These are phyloP conservation scores for Colletotrichum lindemuthianum DNA, from an alignment of 2,329 filamentous ascomycete genomes.

Conservation along the genomic window DNA sequence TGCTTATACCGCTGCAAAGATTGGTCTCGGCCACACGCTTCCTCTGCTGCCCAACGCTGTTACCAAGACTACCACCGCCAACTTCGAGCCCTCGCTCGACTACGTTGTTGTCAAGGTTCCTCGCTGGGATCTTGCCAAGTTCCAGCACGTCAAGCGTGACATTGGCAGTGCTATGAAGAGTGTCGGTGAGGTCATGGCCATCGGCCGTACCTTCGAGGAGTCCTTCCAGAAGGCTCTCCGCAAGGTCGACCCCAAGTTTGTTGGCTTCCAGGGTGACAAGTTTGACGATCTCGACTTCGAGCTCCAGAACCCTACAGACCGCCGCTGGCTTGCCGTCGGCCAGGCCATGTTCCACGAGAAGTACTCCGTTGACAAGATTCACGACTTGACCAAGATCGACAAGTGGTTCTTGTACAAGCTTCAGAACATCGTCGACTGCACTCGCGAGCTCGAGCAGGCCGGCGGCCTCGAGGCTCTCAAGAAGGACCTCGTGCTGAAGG, in stretches of 20 bases:
- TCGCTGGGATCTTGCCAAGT: constrained; percentile 97
- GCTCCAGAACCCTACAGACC: constrained; percentile 92
- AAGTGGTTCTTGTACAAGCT: constrained; percentile 99
- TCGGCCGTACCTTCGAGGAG: constrained; percentile 97
- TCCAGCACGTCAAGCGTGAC: constrained; percentile 97
- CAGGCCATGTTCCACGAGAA: constrained; percentile 98
- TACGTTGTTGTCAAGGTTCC: constrained; percentile 99
- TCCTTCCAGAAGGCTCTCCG: constrained; percentile 99
- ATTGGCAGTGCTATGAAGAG: constrained; percentile 99
- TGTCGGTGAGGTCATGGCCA: constrained; percentile 99
- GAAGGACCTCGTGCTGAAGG: constrained; percentile 87
- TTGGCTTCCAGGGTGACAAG: constrained; percentile 94
- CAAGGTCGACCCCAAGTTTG: constrained; percentile 90
- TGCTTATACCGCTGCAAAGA: constrained; percentile 97
- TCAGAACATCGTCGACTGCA: constrained; percentile 94
- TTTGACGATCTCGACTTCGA: constrained; percentile 93
- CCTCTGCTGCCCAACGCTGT: constrained; percentile 97
- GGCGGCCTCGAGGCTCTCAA: constrained; percentile 86
- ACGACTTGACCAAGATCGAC: constrained; percentile 97
- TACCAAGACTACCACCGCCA: constrained; percentile 97
- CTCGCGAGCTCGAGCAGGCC: constrained; percentile 83
- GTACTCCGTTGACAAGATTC: constrained; percentile 91
- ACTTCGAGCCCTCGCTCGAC: constrained; percentile 97
- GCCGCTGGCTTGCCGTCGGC: constrained; percentile 95
- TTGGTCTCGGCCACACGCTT: constrained; percentile 93